These are phyloP conservation scores for Yamadazyma tumulicola DNA, from an alignment of 805 yeast species.

Conservation along the genomic window DNA sequence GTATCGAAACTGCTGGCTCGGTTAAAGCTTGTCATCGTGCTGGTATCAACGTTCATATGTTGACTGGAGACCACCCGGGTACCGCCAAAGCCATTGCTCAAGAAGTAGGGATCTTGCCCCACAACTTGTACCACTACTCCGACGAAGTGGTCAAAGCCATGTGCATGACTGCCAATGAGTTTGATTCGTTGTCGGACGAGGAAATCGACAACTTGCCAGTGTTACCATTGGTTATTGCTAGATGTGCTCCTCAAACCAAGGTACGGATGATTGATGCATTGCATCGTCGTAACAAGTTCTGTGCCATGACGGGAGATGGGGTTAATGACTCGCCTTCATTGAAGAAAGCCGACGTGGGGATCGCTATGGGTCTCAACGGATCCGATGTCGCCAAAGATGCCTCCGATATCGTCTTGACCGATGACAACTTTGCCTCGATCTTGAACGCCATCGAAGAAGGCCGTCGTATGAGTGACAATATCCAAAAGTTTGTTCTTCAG, in stretches of 20 bases:
- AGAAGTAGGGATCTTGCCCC: conserved; percentile 75
- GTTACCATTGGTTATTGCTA: conserved; percentile 37
- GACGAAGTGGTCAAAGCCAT: conserved; percentile 31
- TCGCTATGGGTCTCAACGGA: conserved; percentile 77
- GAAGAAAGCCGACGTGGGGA: conserved; percentile 76
- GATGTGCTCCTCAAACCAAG: conserved; percentile 41
- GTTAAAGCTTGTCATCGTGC: conserved; percentile 68
- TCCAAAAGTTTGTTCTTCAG: conserved; percentile 75
- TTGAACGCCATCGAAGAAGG: conserved; percentile 79
- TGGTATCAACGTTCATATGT: conserved; percentile 77
- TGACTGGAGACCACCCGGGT: conserved; percentile 78
- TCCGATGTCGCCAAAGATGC: conserved; percentile 87
- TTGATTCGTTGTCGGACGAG: conserved; percentile 28
- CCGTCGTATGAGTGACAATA: conserved; percentile 72
- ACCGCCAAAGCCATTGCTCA: conserved; percentile 79
- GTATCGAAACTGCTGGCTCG: conserved; percentile 62
- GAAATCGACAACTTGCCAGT: conserved; percentile 35
- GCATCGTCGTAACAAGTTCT: conserved; percentile 34
- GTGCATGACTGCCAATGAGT: conserved; percentile 38
- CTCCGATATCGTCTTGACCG: conserved; percentile 66
- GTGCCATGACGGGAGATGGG: conserved; percentile 57
- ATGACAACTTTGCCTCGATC: conserved; percentile 75
- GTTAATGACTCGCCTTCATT: conserved; percentile 78
- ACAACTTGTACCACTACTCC: conserved; percentile 31
- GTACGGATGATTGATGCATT: conserved; percentile 41